A percentile compares a stretch with the other conserved stretches of the same genome.
These are phyloP conservation scores for Saturnispora saitoi DNA, from an alignment of 805 yeast species.

Conservation along the genomic window DNA sequence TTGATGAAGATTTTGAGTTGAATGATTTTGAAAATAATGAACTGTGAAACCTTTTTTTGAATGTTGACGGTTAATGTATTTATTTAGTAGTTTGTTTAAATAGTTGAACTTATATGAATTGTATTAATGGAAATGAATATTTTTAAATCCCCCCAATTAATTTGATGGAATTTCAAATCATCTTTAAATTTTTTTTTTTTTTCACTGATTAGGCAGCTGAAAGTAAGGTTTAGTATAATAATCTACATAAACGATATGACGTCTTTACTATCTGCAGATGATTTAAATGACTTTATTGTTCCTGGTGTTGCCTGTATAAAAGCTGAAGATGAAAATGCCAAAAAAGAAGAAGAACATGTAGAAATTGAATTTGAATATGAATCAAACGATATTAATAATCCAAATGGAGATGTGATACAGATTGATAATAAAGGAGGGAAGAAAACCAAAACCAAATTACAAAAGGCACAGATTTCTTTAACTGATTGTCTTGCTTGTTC, in stretches of 20 bases:
- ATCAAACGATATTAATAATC: constrained; percentile 37
- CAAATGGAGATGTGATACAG: constrained; percentile 54
- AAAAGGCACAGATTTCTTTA: constrained; percentile 80
- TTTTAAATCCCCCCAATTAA: background rate
- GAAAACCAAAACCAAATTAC: constrained; percentile 32
- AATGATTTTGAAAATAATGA: background rate
- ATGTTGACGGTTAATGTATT: too few species aligned
- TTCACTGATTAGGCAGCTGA: too few species aligned
- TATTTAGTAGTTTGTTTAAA: too few species aligned
- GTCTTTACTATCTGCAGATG: constrained; percentile 80
- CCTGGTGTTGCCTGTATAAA: constrained; percentile 95
- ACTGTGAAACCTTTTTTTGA: too few species aligned
- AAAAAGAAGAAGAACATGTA: constrained; percentile 2
- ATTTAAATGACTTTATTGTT: constrained; percentile 85
- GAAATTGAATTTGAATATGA: constrained; percentile 36
- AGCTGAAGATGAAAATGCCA: constrained; percentile 35
- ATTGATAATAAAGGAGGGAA: constrained; percentile 31
- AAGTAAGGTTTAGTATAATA: too few species aligned
- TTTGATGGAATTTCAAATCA: background rate
- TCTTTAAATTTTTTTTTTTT: too few species aligned
- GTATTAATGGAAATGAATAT: too few species aligned
- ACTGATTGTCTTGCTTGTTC: constrained; percentile 95
- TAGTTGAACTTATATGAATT: too few species aligned
- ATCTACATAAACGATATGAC: constrained; percentile 44
- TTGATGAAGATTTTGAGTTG: constrained; percentile 9